Conservation (phyloP, 2,329 filamentous ascomycete genomes). For the Macrophomina tecta region DNA sequence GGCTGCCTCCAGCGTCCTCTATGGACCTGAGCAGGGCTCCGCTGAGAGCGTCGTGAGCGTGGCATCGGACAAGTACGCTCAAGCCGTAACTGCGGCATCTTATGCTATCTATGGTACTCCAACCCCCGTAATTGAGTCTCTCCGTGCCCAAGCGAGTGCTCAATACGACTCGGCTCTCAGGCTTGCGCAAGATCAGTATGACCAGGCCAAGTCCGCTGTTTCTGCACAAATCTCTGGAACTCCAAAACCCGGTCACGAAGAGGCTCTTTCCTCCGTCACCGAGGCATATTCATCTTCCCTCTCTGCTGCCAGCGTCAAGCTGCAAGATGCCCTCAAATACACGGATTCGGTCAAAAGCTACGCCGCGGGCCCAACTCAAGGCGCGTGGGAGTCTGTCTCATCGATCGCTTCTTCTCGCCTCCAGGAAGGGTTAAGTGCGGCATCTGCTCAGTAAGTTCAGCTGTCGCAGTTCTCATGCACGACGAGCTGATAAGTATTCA, state of each 20-base stretch:
- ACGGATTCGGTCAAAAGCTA: constrained; percentile 48
- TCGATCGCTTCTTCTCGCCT: constrained; percentile 74
- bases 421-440: constrained; percentile 71
- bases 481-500: neutral
- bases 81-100: constrained; percentile 65
- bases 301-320: constrained; percentile 64
- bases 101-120: constrained; percentile 62
- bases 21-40: constrained; percentile 54
- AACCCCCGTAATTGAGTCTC: constrained; percentile 50
- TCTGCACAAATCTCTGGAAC: constrained; percentile 72
- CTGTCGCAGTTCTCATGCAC: neutral
- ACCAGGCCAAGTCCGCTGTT: constrained; percentile 69
- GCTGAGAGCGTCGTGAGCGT: constrained; percentile 56
- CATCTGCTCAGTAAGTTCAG: constrained; percentile 63
- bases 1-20: constrained; percentile 63
- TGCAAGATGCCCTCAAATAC: constrained; percentile 61
- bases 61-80: constrained; percentile 60
- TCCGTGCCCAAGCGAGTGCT: constrained; percentile 56
- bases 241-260: constrained; percentile 71
- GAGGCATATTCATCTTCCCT: constrained; percentile 71
- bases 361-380: constrained; percentile 51
- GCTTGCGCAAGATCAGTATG: constrained; percentile 71
- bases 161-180: constrained; percentile 71
- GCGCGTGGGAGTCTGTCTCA: constrained; percentile 62
- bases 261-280: constrained; percentile 72